Evolutionary conservation across 768 basidiomycete species (phyloP).

Genomic region (Amanita fuliginea): DNA sequence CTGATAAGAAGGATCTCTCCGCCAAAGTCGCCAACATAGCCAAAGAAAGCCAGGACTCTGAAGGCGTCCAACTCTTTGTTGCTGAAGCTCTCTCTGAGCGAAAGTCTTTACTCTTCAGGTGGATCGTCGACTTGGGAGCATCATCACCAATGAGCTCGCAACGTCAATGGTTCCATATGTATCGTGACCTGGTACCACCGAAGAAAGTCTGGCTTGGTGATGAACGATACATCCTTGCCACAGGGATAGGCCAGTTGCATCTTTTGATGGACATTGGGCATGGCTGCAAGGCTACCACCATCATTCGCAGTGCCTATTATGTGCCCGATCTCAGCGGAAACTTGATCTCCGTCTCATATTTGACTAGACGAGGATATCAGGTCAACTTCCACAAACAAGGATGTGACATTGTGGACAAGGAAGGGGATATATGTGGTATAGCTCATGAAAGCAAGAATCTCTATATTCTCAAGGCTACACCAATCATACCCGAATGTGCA

Average conservation of each 20-base stretch:
- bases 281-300: slow-evolving; percentile 3
- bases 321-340: slow-evolving; percentile 4
- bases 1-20: too few species aligned
- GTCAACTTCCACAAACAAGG: too few species aligned
- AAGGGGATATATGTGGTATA: too few species aligned
- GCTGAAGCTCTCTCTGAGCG: too few species aligned
- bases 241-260: background rate
- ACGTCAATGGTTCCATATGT: slow-evolving; percentile 8
- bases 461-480: too few species aligned
- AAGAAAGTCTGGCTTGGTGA: slow-evolving; percentile 10
- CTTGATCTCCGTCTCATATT: slow-evolving; percentile 1
- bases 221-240: slow-evolving; percentile 8
- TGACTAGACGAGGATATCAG: slow-evolving; percentile 4
- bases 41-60: too few species aligned
- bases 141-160: slow-evolving; percentile 9
- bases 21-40: too few species aligned
- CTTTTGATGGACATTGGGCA: background rate
- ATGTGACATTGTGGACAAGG: too few species aligned
- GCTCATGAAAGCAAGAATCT: too few species aligned
- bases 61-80: too few species aligned
- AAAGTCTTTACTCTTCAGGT: slow-evolving; percentile 6
- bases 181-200: too few species aligned
- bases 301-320: background rate
- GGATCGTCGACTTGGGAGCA: slow-evolving; percentile 10
- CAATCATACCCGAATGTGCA: too few species aligned